Evolutionary conservation across 1,284 basidiomycete species (phyloP).

Genomic region (Amylostereum areolatum): DNA sequence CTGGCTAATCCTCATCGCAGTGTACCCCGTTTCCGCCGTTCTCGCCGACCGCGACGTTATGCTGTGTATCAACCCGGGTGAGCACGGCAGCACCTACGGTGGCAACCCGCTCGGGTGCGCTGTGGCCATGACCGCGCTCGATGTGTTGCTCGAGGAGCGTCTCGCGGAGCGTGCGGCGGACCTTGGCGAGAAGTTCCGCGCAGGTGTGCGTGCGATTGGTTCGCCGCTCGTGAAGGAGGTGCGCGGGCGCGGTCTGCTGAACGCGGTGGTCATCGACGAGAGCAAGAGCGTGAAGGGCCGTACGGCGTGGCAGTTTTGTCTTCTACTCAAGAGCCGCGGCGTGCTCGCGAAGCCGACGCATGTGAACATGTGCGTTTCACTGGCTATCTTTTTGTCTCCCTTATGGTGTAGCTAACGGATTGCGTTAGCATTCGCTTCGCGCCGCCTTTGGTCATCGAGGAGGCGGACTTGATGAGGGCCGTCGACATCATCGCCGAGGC

Average conservation of each 20-base stretch:
- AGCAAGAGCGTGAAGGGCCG: conserved; percentile 67
- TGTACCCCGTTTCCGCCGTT: conserved; percentile 96
- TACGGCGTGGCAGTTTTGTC: conserved; percentile 93
- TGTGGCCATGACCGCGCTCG: conserved; percentile 86
- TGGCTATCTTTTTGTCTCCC: conserved; percentile 1
- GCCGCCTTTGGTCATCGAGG: conserved; percentile 89
- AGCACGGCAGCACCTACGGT: conserved; percentile 96
- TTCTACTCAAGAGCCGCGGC: conserved; percentile 87
- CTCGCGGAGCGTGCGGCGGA: conserved; percentile 73
- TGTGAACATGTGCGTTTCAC: conserved; percentile 72
- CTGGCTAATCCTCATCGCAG: conserved; percentile 27
- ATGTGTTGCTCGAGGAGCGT: conserved; percentile 84
- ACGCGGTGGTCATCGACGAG: conserved; percentile 94
- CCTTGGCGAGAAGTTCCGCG: conserved; percentile 82
- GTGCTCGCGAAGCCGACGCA: conserved; percentile 96
- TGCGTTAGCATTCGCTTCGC: conserved; percentile 82
- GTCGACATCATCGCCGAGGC: conserved; percentile 75
- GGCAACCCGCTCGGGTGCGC: conserved; percentile 96
- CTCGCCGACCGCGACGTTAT: conserved; percentile 87
- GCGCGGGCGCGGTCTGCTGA: conserved; percentile 84
- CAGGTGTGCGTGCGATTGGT: conserved; percentile 56
- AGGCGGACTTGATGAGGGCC: conserved; percentile 76
- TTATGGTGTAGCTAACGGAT: not conserved
- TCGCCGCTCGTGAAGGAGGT: conserved; percentile 71
- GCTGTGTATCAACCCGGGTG: conserved; percentile 94